Percentiles rank a stretch among this genome's conserved stretches.
Evolutionary conservation across 257 asterid genomes (phyloP).

Genomic region (Mitragyna speciosa): DNA sequence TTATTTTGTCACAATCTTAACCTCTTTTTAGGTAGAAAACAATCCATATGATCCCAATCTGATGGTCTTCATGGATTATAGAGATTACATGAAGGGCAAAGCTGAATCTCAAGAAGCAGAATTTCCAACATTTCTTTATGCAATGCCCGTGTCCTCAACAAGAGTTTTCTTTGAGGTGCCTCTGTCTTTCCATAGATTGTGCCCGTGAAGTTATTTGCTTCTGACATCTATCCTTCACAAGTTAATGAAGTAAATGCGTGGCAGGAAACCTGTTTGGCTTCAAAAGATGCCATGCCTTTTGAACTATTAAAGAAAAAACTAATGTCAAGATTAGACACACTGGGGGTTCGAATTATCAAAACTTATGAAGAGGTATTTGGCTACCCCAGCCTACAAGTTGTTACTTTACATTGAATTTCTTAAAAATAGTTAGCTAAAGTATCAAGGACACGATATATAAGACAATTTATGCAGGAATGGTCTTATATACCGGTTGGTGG

Average conservation of each 20-base stretch:
- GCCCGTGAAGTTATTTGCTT: background rate
- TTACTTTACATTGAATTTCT: background rate
- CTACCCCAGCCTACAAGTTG: constrained; percentile 6
- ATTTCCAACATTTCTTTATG: constrained; percentile 96
- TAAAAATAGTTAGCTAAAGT: background rate
- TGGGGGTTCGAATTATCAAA: constrained; percentile 77
- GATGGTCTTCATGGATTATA: constrained; percentile 99
- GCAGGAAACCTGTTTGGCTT: constrained; percentile 98
- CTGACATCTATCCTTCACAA: background rate
- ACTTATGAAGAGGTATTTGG: constrained; percentile 81
- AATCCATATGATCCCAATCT: constrained; percentile 86
- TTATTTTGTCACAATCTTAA: background rate
- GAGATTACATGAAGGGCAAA: constrained; percentile 59
- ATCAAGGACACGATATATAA: background rate
- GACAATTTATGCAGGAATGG: constrained; percentile 73
- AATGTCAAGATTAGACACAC: constrained; percentile 74
- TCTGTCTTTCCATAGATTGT: background rate
- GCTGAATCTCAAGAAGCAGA: constrained; percentile 57
- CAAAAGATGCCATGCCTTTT: constrained; percentile 95
- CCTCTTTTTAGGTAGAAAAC: constrained; percentile 72
- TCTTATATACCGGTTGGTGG: constrained; percentile 99
- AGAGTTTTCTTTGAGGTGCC: constrained; percentile 94
- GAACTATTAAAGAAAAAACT: constrained; percentile 76
- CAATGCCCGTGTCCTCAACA: constrained; percentile 84
- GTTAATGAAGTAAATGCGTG: constrained; percentile 12